A percentile compares a stretch with the other conserved stretches of the same genome.
These are phyloP conservation scores for Chloris gayana DNA, from an alignment of 176 grass and related monocot species.

Conservation along the genomic window DNA sequence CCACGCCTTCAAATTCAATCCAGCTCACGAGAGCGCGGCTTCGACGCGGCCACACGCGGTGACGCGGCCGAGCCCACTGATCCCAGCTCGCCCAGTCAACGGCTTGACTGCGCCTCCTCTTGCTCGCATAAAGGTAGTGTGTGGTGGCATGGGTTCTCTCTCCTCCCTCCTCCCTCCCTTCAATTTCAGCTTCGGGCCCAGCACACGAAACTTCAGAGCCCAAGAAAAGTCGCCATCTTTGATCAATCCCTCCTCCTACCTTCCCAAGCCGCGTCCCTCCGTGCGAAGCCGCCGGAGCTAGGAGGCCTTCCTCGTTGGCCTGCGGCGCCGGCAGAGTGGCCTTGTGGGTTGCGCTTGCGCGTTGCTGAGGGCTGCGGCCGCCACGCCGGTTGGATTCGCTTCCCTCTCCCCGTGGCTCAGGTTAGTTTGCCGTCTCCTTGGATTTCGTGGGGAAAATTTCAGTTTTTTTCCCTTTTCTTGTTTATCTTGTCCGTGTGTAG, in stretches of 20 bases:
- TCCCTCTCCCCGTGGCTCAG: not conserved
- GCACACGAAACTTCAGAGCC: not conserved
- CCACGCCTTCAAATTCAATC: not conserved
- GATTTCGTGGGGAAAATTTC: not conserved
- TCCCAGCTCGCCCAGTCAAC: not conserved
- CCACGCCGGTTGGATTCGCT: not conserved
- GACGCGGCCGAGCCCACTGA: not conserved
- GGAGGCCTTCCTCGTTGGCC: not conserved
- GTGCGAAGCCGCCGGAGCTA: not conserved
- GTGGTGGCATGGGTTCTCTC: not conserved
- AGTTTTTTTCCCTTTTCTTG: not conserved
- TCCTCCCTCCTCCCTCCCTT: not conserved
- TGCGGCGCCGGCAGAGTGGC: not conserved
- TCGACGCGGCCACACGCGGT: not conserved
- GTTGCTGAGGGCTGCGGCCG: not conserved
- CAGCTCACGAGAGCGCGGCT: not conserved
- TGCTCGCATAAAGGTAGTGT: not conserved
- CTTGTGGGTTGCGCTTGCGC: not conserved
- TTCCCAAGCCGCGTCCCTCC: not conserved
- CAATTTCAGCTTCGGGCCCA: not conserved
- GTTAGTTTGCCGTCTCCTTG: not conserved
- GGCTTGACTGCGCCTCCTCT: not conserved
- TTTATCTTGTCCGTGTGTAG: not conserved
- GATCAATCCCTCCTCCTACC: not conserved
- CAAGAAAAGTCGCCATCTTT: conserved; percentile 9